Percentiles rank a stretch among this genome's conserved stretches.
Conservation (phyloP, 805 yeast genomes). For the Hanseniaspora occidentalis region DNA sequence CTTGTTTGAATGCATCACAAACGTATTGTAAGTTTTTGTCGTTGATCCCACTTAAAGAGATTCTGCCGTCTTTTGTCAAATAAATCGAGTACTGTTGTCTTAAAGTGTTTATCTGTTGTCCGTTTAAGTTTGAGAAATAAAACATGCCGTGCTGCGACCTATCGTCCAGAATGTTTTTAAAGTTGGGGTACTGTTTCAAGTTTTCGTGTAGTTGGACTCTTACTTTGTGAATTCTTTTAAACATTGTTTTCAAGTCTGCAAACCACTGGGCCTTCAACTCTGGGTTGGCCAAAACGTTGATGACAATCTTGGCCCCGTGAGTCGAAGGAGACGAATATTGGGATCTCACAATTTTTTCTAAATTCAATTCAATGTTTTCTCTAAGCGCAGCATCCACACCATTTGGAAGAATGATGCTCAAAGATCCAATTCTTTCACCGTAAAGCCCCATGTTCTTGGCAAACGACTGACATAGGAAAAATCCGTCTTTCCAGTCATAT, state of each 20-base stretch:
- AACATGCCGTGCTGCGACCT: slow-evolving; percentile 92
- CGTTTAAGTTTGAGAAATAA: slow-evolving; percentile 77
- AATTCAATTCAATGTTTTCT: slow-evolving; percentile 58
- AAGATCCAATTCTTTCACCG: slow-evolving; percentile 94
- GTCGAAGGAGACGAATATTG: slow-evolving; percentile 92
- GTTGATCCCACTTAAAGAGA: slow-evolving; percentile 88
- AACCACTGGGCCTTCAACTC: slow-evolving; percentile 69
- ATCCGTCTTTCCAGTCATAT: slow-evolving; percentile 37
- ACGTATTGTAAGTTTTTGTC: slow-evolving; percentile 63
- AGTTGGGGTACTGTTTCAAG: slow-evolving; percentile 63
- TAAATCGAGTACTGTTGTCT: slow-evolving; percentile 74
- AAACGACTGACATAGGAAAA: slow-evolving; percentile 83
- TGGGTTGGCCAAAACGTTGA: slow-evolving; percentile 54
- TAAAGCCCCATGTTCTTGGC: slow-evolving; percentile 95
- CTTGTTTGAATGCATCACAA: slow-evolving; percentile 73
- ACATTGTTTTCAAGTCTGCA: slow-evolving; percentile 73
- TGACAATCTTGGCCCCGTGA: slow-evolving; percentile 86
- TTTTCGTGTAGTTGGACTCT: slow-evolving; percentile 52
- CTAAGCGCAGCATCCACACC: slow-evolving; percentile 21
- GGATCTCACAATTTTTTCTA: slow-evolving; percentile 62
- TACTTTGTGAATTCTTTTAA: slow-evolving; percentile 70
- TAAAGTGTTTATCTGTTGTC: slow-evolving; percentile 64
- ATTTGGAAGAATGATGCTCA: slow-evolving; percentile 55
- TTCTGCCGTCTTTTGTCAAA: slow-evolving; percentile 73
- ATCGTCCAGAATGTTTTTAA: slow-evolving; percentile 68